Conservation (phyloP, 768 basidiomycete species). For the Hygrocybe coccinea region DNA sequence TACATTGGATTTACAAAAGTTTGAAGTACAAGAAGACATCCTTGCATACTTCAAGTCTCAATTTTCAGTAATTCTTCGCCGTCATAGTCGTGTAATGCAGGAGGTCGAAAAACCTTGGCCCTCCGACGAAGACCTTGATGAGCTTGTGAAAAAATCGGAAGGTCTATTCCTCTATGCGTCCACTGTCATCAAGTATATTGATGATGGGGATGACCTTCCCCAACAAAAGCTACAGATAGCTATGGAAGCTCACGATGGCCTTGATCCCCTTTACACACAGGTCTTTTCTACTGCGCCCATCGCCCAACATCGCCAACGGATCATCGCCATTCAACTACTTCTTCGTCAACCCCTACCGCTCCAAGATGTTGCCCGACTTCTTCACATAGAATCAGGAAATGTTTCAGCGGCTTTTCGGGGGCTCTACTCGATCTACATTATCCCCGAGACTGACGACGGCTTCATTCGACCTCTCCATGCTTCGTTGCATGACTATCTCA, state of each 20-base stretch:
- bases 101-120: neutral
- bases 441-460: slow-evolving; percentile 9
- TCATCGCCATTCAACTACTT: neutral
- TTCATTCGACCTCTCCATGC: slow-evolving; percentile 30
- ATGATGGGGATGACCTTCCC: too few relatives aligned
- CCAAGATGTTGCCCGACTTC: neutral
- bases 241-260: too few relatives aligned
- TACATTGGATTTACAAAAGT: too few relatives aligned
- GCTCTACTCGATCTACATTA: slow-evolving; percentile 6
- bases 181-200: neutral
- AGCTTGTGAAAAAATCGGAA: neutral
- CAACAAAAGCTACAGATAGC: neutral
- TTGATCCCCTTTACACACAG: neutral
- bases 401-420: neutral
- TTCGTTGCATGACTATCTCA: slow-evolving; percentile 32
- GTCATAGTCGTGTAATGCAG: neutral
- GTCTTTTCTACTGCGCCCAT: neutral
- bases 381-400: slow-evolving; percentile 3
- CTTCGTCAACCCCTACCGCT: neutral
- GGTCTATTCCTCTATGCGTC: neutral
- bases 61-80: neutral
- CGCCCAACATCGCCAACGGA: neutral
- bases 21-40: neutral
- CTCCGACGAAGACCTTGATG: neutral
- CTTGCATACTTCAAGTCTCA: neutral